These are phyloP conservation scores for Murraya koenigii DNA, from an alignment of 345 rosid species.

Conservation along the genomic window DNA sequence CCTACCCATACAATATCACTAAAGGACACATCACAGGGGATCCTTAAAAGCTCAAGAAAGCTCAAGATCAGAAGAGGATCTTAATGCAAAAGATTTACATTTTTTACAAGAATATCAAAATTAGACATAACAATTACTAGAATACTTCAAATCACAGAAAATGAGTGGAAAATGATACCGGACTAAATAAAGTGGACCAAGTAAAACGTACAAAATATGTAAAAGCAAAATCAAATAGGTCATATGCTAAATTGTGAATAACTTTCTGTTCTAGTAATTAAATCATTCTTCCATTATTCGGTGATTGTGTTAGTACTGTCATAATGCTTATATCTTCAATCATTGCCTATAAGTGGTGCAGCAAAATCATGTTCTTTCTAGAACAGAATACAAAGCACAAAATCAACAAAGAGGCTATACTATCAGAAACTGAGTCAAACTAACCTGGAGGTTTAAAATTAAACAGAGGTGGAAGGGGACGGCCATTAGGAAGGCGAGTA, in stretches of 20 bases:
- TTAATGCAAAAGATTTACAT: no score
- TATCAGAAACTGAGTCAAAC: not conserved
- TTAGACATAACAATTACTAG: not conserved
- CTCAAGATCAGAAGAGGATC: no score
- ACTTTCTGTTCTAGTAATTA: not conserved
- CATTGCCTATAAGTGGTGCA: not conserved
- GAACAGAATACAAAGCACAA: not conserved
- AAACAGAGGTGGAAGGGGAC: slow-evolving; percentile 92
- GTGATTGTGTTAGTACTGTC: no score
- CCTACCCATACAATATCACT: no score
- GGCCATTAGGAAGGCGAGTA: slow-evolving; percentile 86
- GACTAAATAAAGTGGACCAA: not conserved
- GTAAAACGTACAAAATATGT: not conserved
- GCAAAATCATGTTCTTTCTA: not conserved
- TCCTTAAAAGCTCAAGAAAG: no score
- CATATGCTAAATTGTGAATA: not conserved
- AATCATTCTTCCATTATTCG: not conserved
- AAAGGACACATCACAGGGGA: no score
- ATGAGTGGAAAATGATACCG: not conserved
- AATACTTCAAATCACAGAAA: not conserved
- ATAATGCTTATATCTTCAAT: not conserved
- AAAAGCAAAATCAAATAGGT: not conserved
- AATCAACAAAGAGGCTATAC: not conserved
- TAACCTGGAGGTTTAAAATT: slow-evolving; percentile 79
- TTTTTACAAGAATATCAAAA: not conserved